Conservation (phyloP, 2,329 filamentous ascomycete species). For the Colletotrichum godetiae region DNA sequence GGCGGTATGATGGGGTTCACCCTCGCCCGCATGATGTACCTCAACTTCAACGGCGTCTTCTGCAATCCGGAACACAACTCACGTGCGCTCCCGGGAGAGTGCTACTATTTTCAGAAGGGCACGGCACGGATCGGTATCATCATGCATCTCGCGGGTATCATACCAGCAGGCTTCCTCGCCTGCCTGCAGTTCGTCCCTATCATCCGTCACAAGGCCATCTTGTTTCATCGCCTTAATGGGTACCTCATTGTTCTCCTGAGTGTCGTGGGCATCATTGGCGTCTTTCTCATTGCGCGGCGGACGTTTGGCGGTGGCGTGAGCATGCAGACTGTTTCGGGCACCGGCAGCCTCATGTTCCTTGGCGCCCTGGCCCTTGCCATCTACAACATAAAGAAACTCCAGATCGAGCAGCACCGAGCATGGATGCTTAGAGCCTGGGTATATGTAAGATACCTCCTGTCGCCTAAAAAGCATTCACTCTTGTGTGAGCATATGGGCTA, state of each 20-base stretch:
- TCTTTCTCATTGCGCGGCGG: slow-evolving; percentile 62
- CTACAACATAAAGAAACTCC: slow-evolving; percentile 68
- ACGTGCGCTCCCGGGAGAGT: slow-evolving; percentile 48
- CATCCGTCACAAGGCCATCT: slow-evolving; percentile 57
- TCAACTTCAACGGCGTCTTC: slow-evolving; percentile 54
- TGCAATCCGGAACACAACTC: slow-evolving; percentile 41
- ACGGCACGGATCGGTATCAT: slow-evolving; percentile 53
- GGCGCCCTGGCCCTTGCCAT: slow-evolving; percentile 58
- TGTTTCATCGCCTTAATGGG: slow-evolving; percentile 71
- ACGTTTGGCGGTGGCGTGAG: slow-evolving; percentile 66
- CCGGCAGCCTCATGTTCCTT: slow-evolving; percentile 58
- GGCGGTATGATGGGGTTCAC: slow-evolving; percentile 59
- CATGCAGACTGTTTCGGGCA: slow-evolving; percentile 56
- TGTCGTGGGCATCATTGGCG: slow-evolving; percentile 57
- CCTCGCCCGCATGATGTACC: slow-evolving; percentile 59
- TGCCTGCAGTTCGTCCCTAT: slow-evolving; percentile 61
- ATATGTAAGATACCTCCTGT: slow-evolving; percentile 47
- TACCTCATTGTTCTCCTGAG: slow-evolving; percentile 64
- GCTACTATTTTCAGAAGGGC: slow-evolving; percentile 46
- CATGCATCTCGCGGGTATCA: slow-evolving; percentile 56
- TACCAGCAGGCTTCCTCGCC: slow-evolving; percentile 57
- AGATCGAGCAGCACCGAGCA: slow-evolving; percentile 72
- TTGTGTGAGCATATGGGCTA: background rate
- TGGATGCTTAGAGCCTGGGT: slow-evolving; percentile 72
- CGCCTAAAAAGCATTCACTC: background rate